These are phyloP conservation scores for Saccharomycopsis fibuligera DNA, from an alignment of 805 yeast species.

Conservation along the genomic window DNA sequence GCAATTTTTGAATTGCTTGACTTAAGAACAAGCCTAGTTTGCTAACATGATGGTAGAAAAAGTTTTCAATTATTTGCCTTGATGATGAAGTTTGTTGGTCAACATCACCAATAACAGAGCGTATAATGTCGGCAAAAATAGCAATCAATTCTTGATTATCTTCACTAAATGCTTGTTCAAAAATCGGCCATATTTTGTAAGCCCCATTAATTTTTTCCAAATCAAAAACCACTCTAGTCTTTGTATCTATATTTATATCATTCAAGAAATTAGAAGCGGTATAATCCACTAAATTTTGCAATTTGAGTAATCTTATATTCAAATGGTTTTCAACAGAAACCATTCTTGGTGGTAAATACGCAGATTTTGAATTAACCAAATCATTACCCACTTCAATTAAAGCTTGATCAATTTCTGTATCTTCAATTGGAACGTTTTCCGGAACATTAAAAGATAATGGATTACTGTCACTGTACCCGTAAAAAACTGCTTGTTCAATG, in stretches of 20 bases:
- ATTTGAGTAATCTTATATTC: slow-evolving; percentile 39
- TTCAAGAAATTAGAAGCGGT: slow-evolving; percentile 39
- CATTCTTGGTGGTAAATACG: slow-evolving; percentile 48
- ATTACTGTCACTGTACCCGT: slow-evolving; percentile 35
- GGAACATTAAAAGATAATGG: slow-evolving; percentile 46
- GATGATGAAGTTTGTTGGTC: background rate
- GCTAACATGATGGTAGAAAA: slow-evolving; percentile 14
- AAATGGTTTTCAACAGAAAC: slow-evolving; percentile 49
- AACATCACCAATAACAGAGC: background rate
- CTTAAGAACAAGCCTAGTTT: slow-evolving; percentile 11
- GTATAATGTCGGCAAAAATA: slow-evolving; percentile 5
- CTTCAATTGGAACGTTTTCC: slow-evolving; percentile 37
- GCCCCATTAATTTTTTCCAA: slow-evolving; percentile 46
- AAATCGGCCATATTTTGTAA: slow-evolving; percentile 31
- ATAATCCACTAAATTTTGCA: slow-evolving; percentile 40
- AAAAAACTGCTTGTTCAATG: slow-evolving; percentile 79
- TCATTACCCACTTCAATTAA: slow-evolving; percentile 45
- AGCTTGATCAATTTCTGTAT: slow-evolving; percentile 44
- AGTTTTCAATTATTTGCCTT: slow-evolving; percentile 9
- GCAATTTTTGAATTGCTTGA: slow-evolving; percentile 1
- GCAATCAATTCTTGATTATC: slow-evolving; percentile 5
- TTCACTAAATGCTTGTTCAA: slow-evolving; percentile 4
- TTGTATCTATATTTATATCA: slow-evolving; percentile 31
- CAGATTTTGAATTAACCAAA: slow-evolving; percentile 48
- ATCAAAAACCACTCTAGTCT: slow-evolving; percentile 34